Evolutionary conservation across 1,284 basidiomycete genomes (phyloP).

Genomic region (Retiboletus fuscus): DNA sequence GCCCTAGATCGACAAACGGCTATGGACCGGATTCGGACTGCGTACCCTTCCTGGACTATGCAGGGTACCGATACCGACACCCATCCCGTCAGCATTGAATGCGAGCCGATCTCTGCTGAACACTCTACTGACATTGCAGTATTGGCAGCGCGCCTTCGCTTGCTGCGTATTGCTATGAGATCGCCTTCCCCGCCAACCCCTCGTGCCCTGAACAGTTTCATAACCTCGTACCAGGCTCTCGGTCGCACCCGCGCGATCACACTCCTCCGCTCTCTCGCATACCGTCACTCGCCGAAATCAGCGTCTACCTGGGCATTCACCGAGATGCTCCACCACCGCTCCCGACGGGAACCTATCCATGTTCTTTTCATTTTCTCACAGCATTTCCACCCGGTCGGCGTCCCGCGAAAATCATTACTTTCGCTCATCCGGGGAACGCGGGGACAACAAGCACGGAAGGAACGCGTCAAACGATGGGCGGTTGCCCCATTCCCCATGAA

Average conservation of each 20-base stretch:
- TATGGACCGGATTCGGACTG: conserved; percentile 28
- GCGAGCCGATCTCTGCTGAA: conserved; percentile 12
- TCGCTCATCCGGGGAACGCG: conserved; percentile 32
- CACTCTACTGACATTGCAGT: conserved; percentile 15
- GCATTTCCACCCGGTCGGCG: conserved; percentile 51
- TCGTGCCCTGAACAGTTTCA: conserved; percentile 35
- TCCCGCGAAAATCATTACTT: conserved; percentile 46
- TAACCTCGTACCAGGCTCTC: conserved; percentile 40
- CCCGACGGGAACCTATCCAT: conserved; percentile 33
- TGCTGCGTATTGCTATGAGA: conserved; percentile 40
- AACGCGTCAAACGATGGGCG: conserved; percentile 16
- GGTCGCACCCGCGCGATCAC: conserved; percentile 39
- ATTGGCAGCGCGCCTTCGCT: conserved; percentile 41
- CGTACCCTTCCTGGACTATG: conserved; percentile 33
- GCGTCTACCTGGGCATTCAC: conserved; percentile 51
- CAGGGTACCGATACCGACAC: neutral
- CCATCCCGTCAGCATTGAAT: neutral
- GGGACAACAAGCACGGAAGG: conserved; percentile 23
- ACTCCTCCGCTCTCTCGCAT: conserved; percentile 43
- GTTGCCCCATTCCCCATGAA: conserved; percentile 14
- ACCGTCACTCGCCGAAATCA: conserved; percentile 42
- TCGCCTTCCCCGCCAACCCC: conserved; percentile 42
- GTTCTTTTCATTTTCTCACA: conserved; percentile 46
- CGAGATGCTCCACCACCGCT: conserved; percentile 52
- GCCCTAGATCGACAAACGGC: conserved; percentile 27